phyloP scores from a whole-genome alignment of 768 basidiomycete genomes.

The Tubosaeta sp. region DNA sequence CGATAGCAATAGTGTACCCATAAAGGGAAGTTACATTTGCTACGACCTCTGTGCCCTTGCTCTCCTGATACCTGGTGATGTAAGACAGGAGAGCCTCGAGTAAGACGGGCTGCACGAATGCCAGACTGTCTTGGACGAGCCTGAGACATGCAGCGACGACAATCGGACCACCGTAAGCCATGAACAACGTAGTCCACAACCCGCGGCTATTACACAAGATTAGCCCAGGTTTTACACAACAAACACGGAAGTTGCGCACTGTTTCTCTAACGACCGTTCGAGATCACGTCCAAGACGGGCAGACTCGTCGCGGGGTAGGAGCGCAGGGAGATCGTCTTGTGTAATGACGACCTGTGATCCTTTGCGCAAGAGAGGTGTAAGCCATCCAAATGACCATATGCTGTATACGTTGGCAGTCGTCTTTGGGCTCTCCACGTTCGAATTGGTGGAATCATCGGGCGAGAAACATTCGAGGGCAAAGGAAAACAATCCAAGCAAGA shows the following conservation, averaged over 20 bases:
- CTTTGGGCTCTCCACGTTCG: slow-evolving; percentile 61
- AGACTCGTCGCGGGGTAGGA: slow-evolving; percentile 67
- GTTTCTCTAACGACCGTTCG: slow-evolving; percentile 56
- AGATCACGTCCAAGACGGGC: slow-evolving; percentile 61
- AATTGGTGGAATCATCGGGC: slow-evolving; percentile 38
- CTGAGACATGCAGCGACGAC: slow-evolving; percentile 60
- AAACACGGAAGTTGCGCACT: no score
- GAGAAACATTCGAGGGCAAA: slow-evolving; percentile 70
- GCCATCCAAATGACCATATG: slow-evolving; percentile 81
- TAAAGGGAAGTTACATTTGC: slow-evolving; percentile 40
- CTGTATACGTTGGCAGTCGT: slow-evolving; percentile 82
- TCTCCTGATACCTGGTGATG: slow-evolving; percentile 70
- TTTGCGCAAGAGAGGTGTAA: slow-evolving; percentile 77
- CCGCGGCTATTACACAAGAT: slow-evolving; percentile 40
- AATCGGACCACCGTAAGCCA: slow-evolving; percentile 80
- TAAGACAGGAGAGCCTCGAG: slow-evolving; percentile 76
- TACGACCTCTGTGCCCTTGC: slow-evolving; percentile 30
- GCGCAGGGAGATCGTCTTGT: slow-evolving; percentile 80
- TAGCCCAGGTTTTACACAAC: no score
- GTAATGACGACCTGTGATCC: slow-evolving; percentile 65
- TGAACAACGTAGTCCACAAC: slow-evolving; percentile 68
- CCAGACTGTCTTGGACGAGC: slow-evolving; percentile 71
- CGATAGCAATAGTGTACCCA: slow-evolving; percentile 70
- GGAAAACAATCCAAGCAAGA: slow-evolving; percentile 44
- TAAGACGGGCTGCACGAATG: slow-evolving; percentile 86